Evolutionary conservation across 202 grass and related monocot genomes (phyloP).

Genomic region (Setaria viridis): DNA sequence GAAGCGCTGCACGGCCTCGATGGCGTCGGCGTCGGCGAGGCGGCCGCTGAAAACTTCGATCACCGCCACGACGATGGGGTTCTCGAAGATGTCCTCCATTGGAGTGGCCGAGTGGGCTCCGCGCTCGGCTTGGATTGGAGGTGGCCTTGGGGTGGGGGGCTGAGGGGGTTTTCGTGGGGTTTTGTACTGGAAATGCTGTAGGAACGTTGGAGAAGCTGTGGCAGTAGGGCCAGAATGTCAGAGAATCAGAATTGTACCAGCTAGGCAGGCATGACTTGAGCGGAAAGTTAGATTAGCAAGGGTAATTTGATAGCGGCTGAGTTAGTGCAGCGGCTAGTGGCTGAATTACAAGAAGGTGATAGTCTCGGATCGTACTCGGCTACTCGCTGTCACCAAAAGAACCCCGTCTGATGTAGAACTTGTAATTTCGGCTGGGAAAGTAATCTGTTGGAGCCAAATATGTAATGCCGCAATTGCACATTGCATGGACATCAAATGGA

Average conservation of each 20-base stretch:
- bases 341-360: neutral
- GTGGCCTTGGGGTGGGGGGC: no score
- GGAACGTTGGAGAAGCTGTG: neutral
- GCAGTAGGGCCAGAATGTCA: neutral
- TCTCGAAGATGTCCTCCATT: neutral
- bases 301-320: neutral
- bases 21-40: neutral
- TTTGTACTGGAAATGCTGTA: neutral
- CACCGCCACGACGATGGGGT: neutral
- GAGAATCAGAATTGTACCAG: neutral
- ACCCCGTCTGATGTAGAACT: neutral
- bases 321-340: neutral
- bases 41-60: neutral
- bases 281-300: neutral
- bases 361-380: neutral
- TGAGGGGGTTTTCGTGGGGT: neutral
- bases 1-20: neutral
- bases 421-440: neutral
- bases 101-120: neutral
- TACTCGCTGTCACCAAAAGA: neutral
- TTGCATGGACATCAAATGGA: neutral
- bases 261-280: neutral
- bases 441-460: neutral
- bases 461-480: neutral
- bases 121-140: neutral